Conservation (phyloP, 306 rosid genomes). For the Trifolium repens region DNA sequence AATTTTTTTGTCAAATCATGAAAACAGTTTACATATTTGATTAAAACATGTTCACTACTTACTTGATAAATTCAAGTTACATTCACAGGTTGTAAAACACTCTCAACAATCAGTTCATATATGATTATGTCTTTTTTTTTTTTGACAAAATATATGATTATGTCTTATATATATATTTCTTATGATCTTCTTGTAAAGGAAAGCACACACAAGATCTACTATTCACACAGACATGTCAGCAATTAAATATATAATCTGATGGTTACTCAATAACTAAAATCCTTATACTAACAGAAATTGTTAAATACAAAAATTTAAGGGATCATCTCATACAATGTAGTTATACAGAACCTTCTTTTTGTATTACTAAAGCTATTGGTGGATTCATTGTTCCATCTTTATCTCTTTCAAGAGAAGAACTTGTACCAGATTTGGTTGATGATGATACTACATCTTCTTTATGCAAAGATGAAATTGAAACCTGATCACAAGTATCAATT, state of each 20-base stretch:
- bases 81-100: neutral
- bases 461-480: conserved; percentile 55
- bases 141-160: neutral
- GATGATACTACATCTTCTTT: conserved; percentile 50
- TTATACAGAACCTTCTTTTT: conserved; percentile 49
- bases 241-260: neutral
- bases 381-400: conserved; percentile 70
- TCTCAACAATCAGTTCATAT: neutral
- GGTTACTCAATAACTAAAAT: neutral
- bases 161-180: neutral
- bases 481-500: conserved; percentile 32
- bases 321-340: conserved; percentile 29
- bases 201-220: neutral
- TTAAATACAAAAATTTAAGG: conserved; percentile 5
- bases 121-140: neutral
- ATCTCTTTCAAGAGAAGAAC: conserved; percentile 53
- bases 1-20: neutral
- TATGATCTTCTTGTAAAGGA: neutral
- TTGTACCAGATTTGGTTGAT: conserved; percentile 44
- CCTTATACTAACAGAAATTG: neutral
- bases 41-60: too few relatives aligned
- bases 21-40: neutral
- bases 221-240: neutral
- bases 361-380: conserved; percentile 62
- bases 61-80: neutral